Evolutionary conservation across 345 rosid species (phyloP).

Genomic region (Gossypium mustelinum): DNA sequence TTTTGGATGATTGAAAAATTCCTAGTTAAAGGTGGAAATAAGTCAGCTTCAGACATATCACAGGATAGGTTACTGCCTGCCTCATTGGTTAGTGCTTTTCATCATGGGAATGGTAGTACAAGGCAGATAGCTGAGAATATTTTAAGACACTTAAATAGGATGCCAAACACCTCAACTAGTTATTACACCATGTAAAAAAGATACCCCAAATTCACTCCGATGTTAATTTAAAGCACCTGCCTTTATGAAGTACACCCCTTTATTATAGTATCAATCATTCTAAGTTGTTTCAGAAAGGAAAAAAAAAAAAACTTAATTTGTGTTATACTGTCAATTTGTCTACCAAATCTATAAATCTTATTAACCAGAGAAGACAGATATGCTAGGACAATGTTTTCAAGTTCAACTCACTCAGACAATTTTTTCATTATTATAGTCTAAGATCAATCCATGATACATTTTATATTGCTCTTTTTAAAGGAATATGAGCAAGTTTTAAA

Average conservation of each 20-base stretch:
- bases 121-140: conserved; percentile 85
- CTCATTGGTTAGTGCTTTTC: conserved; percentile 67
- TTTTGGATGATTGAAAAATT: conserved; percentile 86
- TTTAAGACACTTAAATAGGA: conserved; percentile 66
- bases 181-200: conserved; percentile 29
- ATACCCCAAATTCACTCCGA: not conserved
- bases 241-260: not conserved
- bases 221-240: not conserved
- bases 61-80: conserved; percentile 64
- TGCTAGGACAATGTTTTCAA: not conserved
- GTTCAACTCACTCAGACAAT: too few species aligned
- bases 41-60: conserved; percentile 54
- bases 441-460: not conserved
- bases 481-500: not conserved
- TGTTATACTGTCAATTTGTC: not conserved
- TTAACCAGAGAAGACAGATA: not conserved
- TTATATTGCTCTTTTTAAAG: not conserved
- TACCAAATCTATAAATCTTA: not conserved
- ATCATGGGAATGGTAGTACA: conserved; percentile 64
- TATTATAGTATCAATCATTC: not conserved
- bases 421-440: too few species aligned
- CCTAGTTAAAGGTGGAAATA: conserved; percentile 55
- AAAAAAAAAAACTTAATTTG: not conserved
- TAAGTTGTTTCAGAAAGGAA: conserved; percentile 1
- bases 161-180: conserved; percentile 49